phyloP scores from a whole-genome alignment of 2,329 filamentous ascomycete genomes.

The Westerdykella sp. region DNA sequence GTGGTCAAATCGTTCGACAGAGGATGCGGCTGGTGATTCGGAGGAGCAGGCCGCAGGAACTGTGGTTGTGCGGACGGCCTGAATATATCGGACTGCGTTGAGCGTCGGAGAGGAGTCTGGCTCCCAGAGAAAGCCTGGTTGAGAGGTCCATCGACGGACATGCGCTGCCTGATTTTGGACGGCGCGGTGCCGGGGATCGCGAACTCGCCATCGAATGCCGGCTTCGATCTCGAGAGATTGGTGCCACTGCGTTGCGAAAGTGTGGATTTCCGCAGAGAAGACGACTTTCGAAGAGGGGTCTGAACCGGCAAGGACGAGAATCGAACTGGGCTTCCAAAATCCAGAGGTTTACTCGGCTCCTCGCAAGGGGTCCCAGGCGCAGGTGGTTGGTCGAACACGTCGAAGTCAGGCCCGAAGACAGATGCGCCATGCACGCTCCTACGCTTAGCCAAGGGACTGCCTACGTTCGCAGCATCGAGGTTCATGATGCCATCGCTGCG shows the following conservation, averaged over 20 bases:
- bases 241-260: slow-evolving; percentile 70
- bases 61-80: background rate
- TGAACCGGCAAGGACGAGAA: slow-evolving; percentile 12
- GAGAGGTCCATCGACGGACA: slow-evolving; percentile 73
- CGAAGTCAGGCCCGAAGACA: slow-evolving; percentile 59
- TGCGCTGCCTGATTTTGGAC: slow-evolving; percentile 60
- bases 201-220: slow-evolving; percentile 43
- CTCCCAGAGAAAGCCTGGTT: slow-evolving; percentile 52
- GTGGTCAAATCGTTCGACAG: slow-evolving; percentile 81
- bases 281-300: slow-evolving; percentile 45
- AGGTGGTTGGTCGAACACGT: slow-evolving; percentile 63
- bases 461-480: slow-evolving; percentile 68
- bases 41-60: slow-evolving; percentile 17
- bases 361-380: slow-evolving; percentile 13
- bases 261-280: slow-evolving; percentile 78
- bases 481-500: slow-evolving; percentile 87
- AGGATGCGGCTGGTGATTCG: slow-evolving; percentile 56
- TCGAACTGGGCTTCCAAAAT: slow-evolving; percentile 29
- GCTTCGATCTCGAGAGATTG: slow-evolving; percentile 33
- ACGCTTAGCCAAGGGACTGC: slow-evolving; percentile 85
- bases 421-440: slow-evolving; percentile 75
- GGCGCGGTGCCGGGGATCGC: slow-evolving; percentile 48
- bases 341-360: slow-evolving; percentile 10
- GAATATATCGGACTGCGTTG: background rate
- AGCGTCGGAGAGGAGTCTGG: slow-evolving; percentile 50